Evolutionary conservation across 2,329 filamentous ascomycete genomes (phyloP), one percentile per base, ranked within the genome.

Genomic region (Alternaria alternata): DNA sequence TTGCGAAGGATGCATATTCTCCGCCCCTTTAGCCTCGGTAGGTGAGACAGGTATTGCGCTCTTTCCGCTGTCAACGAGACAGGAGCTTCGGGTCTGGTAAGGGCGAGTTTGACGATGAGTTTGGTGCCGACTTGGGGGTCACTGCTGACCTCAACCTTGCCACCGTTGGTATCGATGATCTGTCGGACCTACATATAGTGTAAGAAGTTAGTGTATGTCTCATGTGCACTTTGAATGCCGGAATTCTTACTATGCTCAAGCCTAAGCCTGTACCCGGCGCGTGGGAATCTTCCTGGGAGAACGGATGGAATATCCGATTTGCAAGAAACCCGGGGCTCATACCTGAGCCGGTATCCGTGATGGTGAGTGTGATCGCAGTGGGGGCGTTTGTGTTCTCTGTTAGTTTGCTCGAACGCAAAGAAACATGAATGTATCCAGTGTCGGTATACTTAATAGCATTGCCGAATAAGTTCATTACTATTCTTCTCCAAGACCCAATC

Each of bases 381-480:
- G 61, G 49, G 3, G 59, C 41, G 16, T 57, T 57, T 18, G 56
- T 53, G 1, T 51, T 49, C 18, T 62, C 54, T 0, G 43, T 24
- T 11, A 48, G 14, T 0, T 59, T 52, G 12, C 52, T 62, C 4
- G 64, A 61, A 12, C 69, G 63, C 2, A 79, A 49, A 5, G 69
- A 69, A 4, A 79, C 59, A 16, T 66, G 60, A 2, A 78, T 69
- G 16, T 73, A 69, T 2, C 76, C 77, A 2, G 68, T 65, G 7
- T 67, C 32, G 0, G 76, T 79, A 42, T 75, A 79, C 39, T 79
- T 79, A 22, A 79, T 20, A 0, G 77, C 73, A 52, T 79, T 79
- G 8, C 75, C 75, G 32, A 79, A 73, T 3, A 79, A 44, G 22
- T 78, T 79, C 74, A 78, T 77, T 16, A 79, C 66, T 18, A 78